A percentile compares a stretch with the other conserved stretches of the same genome.
Conservation (phyloP, 2,329 filamentous ascomycete species). For the Alternaria arbusti region DNA sequence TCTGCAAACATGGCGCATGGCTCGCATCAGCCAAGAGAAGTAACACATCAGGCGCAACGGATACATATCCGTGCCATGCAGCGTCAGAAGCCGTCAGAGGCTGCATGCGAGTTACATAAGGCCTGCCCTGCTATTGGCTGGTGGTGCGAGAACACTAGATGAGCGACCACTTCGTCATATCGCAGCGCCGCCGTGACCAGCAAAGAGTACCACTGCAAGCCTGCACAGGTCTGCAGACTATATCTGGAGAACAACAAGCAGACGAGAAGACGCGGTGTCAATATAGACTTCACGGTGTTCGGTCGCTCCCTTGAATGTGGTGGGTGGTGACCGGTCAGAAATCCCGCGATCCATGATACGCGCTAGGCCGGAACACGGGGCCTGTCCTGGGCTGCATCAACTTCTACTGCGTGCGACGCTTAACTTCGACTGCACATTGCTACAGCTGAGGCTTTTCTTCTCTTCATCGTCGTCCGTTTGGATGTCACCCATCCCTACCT, state of each 20-base stretch:
- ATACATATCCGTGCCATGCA: constrained; percentile 20
- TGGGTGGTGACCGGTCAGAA: constrained; percentile 16
- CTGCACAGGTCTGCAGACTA: not conserved
- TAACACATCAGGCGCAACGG: constrained; percentile 12
- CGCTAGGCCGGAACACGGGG: constrained; percentile 28
- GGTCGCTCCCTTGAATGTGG: not conserved
- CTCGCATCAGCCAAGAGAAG: constrained; percentile 6
- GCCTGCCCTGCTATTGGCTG: constrained; percentile 18
- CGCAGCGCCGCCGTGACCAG: not conserved
- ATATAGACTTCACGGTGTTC: not conserved
- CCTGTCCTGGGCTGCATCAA: constrained; percentile 23
- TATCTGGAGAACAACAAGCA: not conserved
- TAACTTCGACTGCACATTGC: constrained; percentile 15
- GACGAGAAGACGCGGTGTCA: not conserved
- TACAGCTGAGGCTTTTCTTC: constrained; percentile 27
- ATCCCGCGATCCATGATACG: constrained; percentile 11
- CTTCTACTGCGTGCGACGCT: constrained; percentile 4
- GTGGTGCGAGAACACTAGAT: not conserved
- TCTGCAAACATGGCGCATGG: not conserved
- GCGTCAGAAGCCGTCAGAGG: constrained; percentile 6
- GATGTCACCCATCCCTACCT: constrained; percentile 36
- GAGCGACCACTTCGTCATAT: not conserved
- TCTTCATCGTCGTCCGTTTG: constrained; percentile 33
- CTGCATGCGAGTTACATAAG: constrained; percentile 15
- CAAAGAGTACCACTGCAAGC: not conserved